Base-by-base conservation (phyloP, 306 rosid species). In the Cicer arietinum region DNA sequence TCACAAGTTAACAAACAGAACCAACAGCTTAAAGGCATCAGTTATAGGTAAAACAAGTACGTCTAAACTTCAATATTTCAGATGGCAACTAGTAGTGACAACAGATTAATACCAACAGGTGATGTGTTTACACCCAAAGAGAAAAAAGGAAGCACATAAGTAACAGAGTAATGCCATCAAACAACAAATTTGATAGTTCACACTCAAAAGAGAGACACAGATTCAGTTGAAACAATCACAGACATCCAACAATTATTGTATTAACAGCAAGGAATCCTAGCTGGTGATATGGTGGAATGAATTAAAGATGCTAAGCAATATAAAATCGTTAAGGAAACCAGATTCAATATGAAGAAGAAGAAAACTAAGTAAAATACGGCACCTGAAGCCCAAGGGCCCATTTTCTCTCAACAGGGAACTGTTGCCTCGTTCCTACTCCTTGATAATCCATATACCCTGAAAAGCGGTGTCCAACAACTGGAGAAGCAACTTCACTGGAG, bases 341-440 rank as follows among this genome's bases (percentile, higher is more conserved):
- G 62, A 41, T 61, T 41, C 44, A 8, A 8, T 41, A 37, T 41
- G 10, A 44, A 78, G 17, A 81, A 30, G 30, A 25, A 25, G 35
- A 69, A 54, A 71, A 62, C 39, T 45, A 73, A 61, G 57, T 40
- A 71, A 85, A 90, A 79, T 35, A 52, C 46, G n/a, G 80, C 72
- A 89, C 98, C 97, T 94, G 97, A 84, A 94, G 97, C 67, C 98
- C 97, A 76, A 94, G 98, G 79, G 98, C 96, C 98, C 98, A 91
- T 80, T 90, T 94, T 67, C 94, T 88, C 83, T 94, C 94, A 75
- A 58, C 89, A n/a, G 92, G 96, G 64, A 81, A 80, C 80, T 90
- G 97, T 56, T 84, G 90, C 72, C 88, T 82, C 60, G 82, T 14
- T 39, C 88, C 94, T 60, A 72, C 67, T 54, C 88, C 97, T 81